phyloP scores from a whole-genome alignment of 2,329 filamentous ascomycete genomes.

The Verticillium longisporum region DNA sequence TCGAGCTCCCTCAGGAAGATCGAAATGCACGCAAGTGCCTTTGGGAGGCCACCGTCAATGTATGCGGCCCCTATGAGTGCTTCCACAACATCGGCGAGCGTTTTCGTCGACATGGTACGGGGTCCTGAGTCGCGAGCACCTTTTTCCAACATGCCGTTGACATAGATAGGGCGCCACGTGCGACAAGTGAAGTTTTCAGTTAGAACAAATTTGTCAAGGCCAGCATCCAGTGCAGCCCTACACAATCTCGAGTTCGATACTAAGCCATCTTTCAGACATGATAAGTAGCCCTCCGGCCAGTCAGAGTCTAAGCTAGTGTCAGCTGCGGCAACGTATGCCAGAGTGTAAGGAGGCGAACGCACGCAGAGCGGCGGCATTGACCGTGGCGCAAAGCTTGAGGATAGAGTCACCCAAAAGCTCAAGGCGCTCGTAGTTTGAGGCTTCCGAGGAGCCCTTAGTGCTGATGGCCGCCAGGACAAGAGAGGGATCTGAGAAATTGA shows the following conservation, averaged over 20 bases:
- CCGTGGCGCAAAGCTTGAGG: slow-evolving; percentile 65
- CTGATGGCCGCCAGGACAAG: slow-evolving; percentile 63
- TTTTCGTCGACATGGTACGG: slow-evolving; percentile 60
- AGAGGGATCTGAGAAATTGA: slow-evolving; percentile 41
- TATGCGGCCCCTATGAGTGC: slow-evolving; percentile 73
- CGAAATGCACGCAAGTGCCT: slow-evolving; percentile 57
- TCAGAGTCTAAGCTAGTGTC: slow-evolving; percentile 39
- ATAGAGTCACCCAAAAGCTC: slow-evolving; percentile 85
- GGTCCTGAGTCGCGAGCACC: slow-evolving; percentile 3
- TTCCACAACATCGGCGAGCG: slow-evolving; percentile 81
- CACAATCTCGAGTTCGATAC: slow-evolving; percentile 72
- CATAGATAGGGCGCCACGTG: slow-evolving; percentile 67
- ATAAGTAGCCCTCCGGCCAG: slow-evolving; percentile 74
- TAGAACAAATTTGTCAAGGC: slow-evolving; percentile 68
- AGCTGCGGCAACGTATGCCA: not conserved
- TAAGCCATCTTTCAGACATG: slow-evolving; percentile 57
- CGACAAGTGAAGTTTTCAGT: slow-evolving; percentile 57
- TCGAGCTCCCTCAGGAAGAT: slow-evolving; percentile 56
- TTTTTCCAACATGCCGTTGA: slow-evolving; percentile 25
- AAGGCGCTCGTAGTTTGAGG: slow-evolving; percentile 69
- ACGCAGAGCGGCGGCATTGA: slow-evolving; percentile 55
- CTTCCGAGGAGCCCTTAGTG: slow-evolving; percentile 51
- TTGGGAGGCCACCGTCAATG: slow-evolving; percentile 58
- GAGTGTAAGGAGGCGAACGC: slow-evolving; percentile 16
- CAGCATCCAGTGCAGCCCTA: slow-evolving; percentile 52